These are phyloP conservation scores for Cladosporium sp. DNA, from an alignment of 2,329 filamentous ascomycete species.

Conservation along the genomic window DNA sequence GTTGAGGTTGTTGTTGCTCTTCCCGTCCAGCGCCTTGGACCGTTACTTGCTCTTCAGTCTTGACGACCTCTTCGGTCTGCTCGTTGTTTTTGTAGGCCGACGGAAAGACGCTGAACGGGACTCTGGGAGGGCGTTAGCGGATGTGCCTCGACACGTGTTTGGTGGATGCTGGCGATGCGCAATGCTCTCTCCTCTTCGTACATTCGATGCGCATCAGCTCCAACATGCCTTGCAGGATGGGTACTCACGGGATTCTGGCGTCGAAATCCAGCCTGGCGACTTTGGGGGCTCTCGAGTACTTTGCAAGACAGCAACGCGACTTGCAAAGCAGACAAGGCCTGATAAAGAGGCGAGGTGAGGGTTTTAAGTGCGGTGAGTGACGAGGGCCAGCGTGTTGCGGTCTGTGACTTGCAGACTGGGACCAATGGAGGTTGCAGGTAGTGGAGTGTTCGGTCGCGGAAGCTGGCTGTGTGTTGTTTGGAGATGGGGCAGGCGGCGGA, in stretches of 20 bases:
- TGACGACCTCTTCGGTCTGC: slow-evolving; percentile 67
- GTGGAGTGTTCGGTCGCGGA: slow-evolving; percentile 11
- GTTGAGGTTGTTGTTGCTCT: slow-evolving; percentile 72
- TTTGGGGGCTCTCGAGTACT: slow-evolving; percentile 69
- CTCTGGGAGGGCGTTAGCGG: slow-evolving; percentile 40
- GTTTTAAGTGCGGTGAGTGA: not conserved
- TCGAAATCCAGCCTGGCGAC: slow-evolving; percentile 99
- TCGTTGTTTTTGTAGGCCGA: slow-evolving; percentile 84
- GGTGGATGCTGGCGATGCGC: not conserved
- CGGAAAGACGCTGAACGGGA: slow-evolving; percentile 99
- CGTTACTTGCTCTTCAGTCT: slow-evolving; percentile 88
- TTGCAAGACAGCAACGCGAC: slow-evolving; percentile 46
- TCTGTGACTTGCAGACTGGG: not conserved
- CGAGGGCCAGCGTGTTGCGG: slow-evolving; percentile 4
- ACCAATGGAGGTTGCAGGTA: slow-evolving; percentile 12
- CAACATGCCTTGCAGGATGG: not conserved
- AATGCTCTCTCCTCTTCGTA: not conserved
- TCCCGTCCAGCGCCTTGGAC: slow-evolving; percentile 91
- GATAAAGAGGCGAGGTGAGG: not conserved
- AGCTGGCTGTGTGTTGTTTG: not conserved
- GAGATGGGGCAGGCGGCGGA: not conserved
- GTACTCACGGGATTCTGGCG: slow-evolving; percentile 76
- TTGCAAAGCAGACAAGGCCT: slow-evolving; percentile 17
- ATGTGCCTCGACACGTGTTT: not conserved
- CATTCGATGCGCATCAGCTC: not conserved